Percentiles rank a stretch among this genome's conserved stretches.
These are phyloP conservation scores for Thielaviopsis euricoi DNA, from an alignment of 2,329 filamentous ascomycete species.

Conservation along the genomic window DNA sequence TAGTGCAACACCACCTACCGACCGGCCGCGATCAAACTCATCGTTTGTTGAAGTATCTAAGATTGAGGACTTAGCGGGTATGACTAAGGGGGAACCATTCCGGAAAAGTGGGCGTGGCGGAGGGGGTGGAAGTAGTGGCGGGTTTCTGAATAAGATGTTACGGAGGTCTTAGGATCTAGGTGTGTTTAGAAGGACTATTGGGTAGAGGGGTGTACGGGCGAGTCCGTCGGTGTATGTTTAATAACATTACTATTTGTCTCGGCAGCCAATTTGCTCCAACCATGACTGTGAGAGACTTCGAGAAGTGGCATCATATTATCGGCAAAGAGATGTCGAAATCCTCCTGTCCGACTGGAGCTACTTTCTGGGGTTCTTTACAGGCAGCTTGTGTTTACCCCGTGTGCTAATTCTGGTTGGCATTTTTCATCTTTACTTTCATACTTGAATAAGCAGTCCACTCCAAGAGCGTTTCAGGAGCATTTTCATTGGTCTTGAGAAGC, in stretches of 20 bases:
- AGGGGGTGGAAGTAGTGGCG: background rate
- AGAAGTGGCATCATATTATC: background rate
- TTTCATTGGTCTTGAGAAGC: too few species aligned
- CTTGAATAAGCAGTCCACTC: too few species aligned
- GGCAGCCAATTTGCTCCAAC: background rate
- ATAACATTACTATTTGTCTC: background rate
- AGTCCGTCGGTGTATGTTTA: background rate
- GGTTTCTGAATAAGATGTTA: slow-evolving; percentile 4
- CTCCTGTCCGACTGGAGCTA: background rate
- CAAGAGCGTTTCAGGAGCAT: too few species aligned
- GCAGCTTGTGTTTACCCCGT: background rate
- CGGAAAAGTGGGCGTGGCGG: background rate
- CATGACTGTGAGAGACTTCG: background rate
- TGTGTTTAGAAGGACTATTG: too few species aligned
- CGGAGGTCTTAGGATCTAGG: background rate
- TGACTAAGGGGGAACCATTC: background rate
- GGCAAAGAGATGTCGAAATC: background rate
- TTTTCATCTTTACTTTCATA: too few species aligned
- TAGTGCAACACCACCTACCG: background rate
- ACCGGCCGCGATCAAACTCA: background rate
- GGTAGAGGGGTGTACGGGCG: background rate
- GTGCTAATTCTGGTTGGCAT: too few species aligned
- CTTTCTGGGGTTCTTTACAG: background rate
- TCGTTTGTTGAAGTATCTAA: background rate
- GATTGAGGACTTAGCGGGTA: background rate